These are phyloP conservation scores for Talaromyces borbonicus DNA, from an alignment of 495 filamentous ascomycete species.

Conservation along the genomic window DNA sequence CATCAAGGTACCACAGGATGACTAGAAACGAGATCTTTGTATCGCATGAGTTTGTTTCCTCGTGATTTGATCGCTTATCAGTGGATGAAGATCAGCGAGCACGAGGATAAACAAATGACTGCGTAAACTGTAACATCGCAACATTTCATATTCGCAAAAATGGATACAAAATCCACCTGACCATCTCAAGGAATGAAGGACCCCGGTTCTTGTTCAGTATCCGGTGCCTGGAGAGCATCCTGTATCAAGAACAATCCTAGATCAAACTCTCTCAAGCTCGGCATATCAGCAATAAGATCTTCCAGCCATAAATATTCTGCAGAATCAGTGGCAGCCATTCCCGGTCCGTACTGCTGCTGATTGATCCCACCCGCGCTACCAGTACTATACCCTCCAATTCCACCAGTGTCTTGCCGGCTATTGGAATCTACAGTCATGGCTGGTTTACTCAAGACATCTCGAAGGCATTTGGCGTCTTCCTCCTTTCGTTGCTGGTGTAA, in stretches of 20 bases:
- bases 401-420: not conserved
- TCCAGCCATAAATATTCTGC: constrained; percentile 35
- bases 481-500: constrained; percentile 29
- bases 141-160: too few species aligned
- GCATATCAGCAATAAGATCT: constrained; percentile 36
- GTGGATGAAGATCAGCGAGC: not conserved
- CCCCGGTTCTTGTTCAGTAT: not conserved
- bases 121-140: too few species aligned
- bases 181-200: not conserved
- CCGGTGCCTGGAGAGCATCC: constrained; percentile 2
- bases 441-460: constrained; percentile 16
- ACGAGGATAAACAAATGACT: not conserved
- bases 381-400: not conserved
- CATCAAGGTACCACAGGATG: too few species aligned
- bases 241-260: constrained; percentile 25
- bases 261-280: constrained; percentile 36
- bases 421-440: constrained; percentile 1
- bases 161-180: too few species aligned
- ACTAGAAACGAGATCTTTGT: too few species aligned
- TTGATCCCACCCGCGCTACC: constrained; percentile 9
- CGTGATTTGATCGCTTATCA: not conserved
- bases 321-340: constrained; percentile 11
- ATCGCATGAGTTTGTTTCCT: too few species aligned
- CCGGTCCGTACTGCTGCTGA: not conserved
- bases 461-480: constrained; percentile 28